Evolutionary conservation across 805 yeast genomes (phyloP).

Genomic region (Candida silvatica): DNA sequence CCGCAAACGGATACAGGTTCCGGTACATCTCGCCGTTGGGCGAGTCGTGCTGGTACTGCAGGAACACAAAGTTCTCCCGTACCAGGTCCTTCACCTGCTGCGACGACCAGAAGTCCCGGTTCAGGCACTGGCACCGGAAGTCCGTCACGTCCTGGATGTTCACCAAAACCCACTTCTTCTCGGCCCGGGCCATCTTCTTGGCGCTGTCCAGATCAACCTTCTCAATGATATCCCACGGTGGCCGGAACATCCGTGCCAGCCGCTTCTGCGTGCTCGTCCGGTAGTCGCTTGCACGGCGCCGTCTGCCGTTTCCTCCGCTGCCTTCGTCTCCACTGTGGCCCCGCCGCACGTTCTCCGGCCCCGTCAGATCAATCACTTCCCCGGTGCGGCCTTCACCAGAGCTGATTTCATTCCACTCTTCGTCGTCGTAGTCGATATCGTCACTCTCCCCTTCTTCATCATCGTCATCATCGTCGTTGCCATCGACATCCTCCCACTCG

Average conservation of each 20-base stretch:
- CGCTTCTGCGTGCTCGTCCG: conserved; percentile 46
- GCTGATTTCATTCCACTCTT: conserved; percentile 28
- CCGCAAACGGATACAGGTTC: conserved; percentile 62
- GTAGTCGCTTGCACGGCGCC: no score
- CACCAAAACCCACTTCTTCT: conserved; percentile 73
- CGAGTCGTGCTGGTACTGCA: conserved; percentile 79
- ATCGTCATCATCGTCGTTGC: conserved; percentile 30
- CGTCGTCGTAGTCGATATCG: conserved; percentile 28
- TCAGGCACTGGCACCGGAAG: conserved; percentile 81
- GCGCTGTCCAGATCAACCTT: conserved; percentile 67
- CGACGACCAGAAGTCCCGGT: conserved; percentile 90
- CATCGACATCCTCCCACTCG: conserved; percentile 26
- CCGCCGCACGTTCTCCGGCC: conserved; percentile 13
- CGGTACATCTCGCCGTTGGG: conserved; percentile 63
- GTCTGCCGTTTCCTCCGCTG: conserved; percentile 23
- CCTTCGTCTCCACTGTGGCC: conserved; percentile 13
- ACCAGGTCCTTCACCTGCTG: conserved; percentile 54
- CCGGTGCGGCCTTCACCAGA: conserved; percentile 26
- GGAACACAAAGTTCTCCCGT: conserved; percentile 61
- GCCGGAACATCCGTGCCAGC: conserved; percentile 76
- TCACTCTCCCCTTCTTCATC: conserved; percentile 31
- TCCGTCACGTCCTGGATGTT: conserved; percentile 83
- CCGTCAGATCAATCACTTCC: conserved; percentile 27
- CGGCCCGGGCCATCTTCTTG: conserved; percentile 50
- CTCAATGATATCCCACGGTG: conserved; percentile 86